A percentile compares a stretch with the other conserved stretches of the same genome.
phyloP scores from a whole-genome alignment of 495 filamentous ascomycete species.

The Trichoderma gamsii region DNA sequence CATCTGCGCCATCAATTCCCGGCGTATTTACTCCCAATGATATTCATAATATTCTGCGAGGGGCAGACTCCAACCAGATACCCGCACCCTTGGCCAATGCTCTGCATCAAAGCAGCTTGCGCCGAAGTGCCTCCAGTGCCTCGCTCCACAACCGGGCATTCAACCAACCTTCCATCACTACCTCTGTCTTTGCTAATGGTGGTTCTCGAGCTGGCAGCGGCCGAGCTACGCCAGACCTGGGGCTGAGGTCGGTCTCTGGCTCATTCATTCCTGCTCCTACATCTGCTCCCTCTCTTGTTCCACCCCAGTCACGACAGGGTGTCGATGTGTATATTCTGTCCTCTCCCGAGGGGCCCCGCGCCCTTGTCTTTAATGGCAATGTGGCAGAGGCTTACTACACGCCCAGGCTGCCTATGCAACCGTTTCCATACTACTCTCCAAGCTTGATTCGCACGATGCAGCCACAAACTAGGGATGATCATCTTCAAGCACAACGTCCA shows the following conservation, averaged over 20 bases:
- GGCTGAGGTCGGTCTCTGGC: constrained; percentile 22
- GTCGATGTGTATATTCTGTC: constrained; percentile 54
- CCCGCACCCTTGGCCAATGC: constrained; percentile 37
- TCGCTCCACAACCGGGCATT: constrained; percentile 8
- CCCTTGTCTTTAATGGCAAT: constrained; percentile 44
- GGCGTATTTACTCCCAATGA: constrained; percentile 29
- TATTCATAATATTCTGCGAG: constrained; percentile 35
- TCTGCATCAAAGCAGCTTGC: constrained; percentile 44
- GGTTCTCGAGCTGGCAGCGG: constrained; percentile 34
- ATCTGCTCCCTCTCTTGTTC: background rate
- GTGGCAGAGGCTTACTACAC: constrained; percentile 40
- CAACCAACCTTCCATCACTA: constrained; percentile 37
- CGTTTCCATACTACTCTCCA: constrained; percentile 4
- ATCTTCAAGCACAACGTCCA: background rate
- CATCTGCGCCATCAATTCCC: constrained; percentile 1
- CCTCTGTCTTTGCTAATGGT: constrained; percentile 28
- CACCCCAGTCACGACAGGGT: constrained; percentile 18
- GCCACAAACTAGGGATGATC: constrained; percentile 17
- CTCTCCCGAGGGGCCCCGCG: constrained; percentile 55
- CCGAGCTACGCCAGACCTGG: constrained; percentile 38
- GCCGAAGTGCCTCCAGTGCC: constrained; percentile 28
- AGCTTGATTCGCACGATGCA: constrained; percentile 18
- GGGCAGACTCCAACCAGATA: constrained; percentile 37
- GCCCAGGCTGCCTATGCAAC: constrained; percentile 22
- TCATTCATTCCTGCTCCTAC: constrained; percentile 14